Conservation (phyloP, 495 filamentous ascomycete genomes). For the Penicillium antarcticum region DNA sequence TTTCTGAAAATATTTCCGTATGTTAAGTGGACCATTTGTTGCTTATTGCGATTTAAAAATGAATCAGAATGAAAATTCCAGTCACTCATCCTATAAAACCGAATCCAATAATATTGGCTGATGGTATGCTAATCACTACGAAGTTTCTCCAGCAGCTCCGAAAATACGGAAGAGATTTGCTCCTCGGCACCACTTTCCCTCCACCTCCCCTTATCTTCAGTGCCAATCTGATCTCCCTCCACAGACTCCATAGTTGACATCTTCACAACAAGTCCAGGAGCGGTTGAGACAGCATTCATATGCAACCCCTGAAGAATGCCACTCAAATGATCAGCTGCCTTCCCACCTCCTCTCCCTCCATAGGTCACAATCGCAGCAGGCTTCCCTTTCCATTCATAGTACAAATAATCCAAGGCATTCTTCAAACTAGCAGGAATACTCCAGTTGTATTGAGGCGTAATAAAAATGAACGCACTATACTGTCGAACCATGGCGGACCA, state of each 20-base stretch:
- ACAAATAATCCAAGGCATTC: constrained; percentile 62
- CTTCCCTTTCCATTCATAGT: constrained; percentile 59
- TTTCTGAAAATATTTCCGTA: too few species aligned
- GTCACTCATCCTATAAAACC: too few species aligned
- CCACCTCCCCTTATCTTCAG: constrained; percentile 21
- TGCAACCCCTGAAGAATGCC: constrained; percentile 15
- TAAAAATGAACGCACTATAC: constrained; percentile 55
- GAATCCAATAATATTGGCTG: too few species aligned
- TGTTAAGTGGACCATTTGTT: too few species aligned
- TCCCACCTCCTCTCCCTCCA: constrained; percentile 49
- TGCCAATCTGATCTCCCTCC: constrained; percentile 17
- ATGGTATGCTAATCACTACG: too few species aligned
- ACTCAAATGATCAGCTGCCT: constrained; percentile 25
- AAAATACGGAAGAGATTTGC: neutral
- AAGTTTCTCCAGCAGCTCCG: too few species aligned
- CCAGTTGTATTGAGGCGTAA: constrained; percentile 57
- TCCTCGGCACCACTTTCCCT: constrained; percentile 17
- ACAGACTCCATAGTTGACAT: constrained; percentile 21
- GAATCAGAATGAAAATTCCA: too few species aligned
- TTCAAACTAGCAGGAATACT: constrained; percentile 53
- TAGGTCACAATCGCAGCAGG: constrained; percentile 54
- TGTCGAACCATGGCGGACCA: constrained; percentile 49
- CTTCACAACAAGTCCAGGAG: constrained; percentile 14
- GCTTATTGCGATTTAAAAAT: too few species aligned
- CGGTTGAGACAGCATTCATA: constrained; percentile 23